A percentile compares a stretch with the other conserved stretches of the same genome.
Conservation (phyloP, 2,329 filamentous ascomycete species). For the Fusarium gaditjirri region DNA sequence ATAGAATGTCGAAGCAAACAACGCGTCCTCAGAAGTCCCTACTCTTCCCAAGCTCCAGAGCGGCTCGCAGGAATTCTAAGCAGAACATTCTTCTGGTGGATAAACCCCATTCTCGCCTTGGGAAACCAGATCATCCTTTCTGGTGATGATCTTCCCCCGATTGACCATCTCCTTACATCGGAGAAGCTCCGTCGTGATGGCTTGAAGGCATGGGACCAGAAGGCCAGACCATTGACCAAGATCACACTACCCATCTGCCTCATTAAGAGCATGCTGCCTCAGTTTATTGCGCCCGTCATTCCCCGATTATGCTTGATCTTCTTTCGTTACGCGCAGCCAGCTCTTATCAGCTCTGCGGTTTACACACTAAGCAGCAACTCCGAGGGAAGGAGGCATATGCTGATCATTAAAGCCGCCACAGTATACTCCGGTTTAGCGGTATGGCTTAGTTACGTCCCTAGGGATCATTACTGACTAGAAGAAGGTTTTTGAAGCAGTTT, state of each 20-base stretch:
- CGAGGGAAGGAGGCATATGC: accelerated
- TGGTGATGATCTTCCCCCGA: neutral
- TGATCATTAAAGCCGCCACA: neutral
- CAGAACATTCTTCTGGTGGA: neutral
- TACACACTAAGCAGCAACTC: neutral
- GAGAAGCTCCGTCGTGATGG: neutral
- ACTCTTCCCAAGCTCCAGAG: neutral
- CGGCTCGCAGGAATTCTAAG: neutral
- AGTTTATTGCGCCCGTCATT: neutral
- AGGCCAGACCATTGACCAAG: neutral
- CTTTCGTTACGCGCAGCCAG: neutral
- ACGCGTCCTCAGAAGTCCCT: neutral
- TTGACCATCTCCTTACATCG: neutral
- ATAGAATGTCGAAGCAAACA: neutral
- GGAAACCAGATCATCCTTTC: neutral
- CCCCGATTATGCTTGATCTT: neutral
- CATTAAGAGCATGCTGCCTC: neutral
- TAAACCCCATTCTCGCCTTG: neutral
- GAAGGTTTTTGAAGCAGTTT: neutral
- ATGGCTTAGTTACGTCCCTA: neutral
- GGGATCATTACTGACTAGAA: neutral
- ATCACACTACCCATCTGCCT: neutral
- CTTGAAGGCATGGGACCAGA: neutral
- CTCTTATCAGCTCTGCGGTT: neutral
- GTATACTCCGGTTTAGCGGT: neutral